Percentiles rank a stretch among this genome's conserved stretches.
Conservation (phyloP, 2,329 filamentous ascomycete genomes). For the Tolypocladium nubicola region DNA sequence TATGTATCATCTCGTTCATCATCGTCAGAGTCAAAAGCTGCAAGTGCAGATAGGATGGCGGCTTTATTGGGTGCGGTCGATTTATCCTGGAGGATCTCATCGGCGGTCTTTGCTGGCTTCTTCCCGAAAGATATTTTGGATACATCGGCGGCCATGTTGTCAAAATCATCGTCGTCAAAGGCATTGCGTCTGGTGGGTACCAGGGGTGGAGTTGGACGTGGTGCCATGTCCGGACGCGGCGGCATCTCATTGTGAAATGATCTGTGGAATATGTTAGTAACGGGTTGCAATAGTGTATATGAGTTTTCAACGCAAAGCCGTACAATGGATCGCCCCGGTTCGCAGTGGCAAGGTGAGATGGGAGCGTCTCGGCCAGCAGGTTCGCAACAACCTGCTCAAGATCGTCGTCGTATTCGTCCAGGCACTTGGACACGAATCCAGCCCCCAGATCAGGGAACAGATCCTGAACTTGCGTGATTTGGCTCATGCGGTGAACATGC, state of each 20-base stretch:
- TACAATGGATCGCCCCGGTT: conserved; percentile 57
- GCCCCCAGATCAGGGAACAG: conserved; percentile 82
- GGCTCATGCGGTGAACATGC: conserved; percentile 72
- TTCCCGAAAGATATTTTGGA: conserved; percentile 73
- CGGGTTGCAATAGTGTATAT: not conserved
- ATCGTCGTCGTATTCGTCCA: conserved; percentile 70
- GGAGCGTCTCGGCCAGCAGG: conserved; percentile 67
- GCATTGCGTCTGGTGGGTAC: conserved; percentile 57
- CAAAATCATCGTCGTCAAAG: conserved; percentile 73
- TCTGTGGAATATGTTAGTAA: conserved; percentile 14
- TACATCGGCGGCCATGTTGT: conserved; percentile 55
- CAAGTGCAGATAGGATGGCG: conserved; percentile 78
- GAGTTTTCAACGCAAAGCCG: conserved; percentile 11
- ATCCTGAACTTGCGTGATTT: conserved; percentile 86
- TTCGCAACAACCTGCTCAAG: conserved; percentile 73
- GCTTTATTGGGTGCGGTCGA: conserved; percentile 63
- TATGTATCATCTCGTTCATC: conserved; percentile 97
- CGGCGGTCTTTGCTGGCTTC: conserved; percentile 52
- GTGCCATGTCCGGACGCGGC: conserved; percentile 33
- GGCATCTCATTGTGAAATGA: conserved; percentile 13
- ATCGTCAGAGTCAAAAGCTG: conserved; percentile 84
- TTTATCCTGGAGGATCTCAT: conserved; percentile 58
- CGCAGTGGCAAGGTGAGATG: conserved; percentile 51
- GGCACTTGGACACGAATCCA: conserved; percentile 66
- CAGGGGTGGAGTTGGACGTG: conserved; percentile 47